phyloP scores from a whole-genome alignment of 2,329 filamentous ascomycete species.

The Paracoccidioides brasiliensis region DNA sequence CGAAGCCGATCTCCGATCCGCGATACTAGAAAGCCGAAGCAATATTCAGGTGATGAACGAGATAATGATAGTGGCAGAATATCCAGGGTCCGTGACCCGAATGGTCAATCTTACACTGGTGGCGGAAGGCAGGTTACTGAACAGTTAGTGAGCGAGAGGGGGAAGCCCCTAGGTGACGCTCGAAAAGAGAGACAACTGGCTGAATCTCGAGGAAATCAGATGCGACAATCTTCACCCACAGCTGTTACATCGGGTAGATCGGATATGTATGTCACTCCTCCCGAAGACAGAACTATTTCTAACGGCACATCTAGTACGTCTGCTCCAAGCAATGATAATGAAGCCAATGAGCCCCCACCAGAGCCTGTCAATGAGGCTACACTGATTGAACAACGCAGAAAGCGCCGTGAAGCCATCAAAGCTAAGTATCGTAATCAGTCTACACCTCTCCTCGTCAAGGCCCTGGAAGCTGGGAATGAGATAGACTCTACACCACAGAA shows the following conservation, averaged over 20 bases:
- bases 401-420: constrained; percentile 70
- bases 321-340: constrained; percentile 11
- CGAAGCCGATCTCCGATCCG: constrained; percentile 38
- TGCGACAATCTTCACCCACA: constrained; percentile 33
- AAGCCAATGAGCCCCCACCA: constrained; percentile 31
- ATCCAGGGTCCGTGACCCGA: constrained; percentile 18
- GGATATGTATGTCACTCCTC: constrained; percentile 30
- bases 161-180: constrained; percentile 46
- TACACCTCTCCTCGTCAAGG: constrained; percentile 57
- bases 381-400: constrained; percentile 72
- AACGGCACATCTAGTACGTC: constrained; percentile 11
- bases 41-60: constrained; percentile 26
- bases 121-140: constrained; percentile 41
- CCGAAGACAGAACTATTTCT: not conserved
- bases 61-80: constrained; percentile 18
- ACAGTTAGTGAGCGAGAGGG: constrained; percentile 52
- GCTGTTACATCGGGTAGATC: constrained; percentile 20
- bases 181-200: constrained; percentile 48
- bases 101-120: constrained; percentile 15
- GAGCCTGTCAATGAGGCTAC: constrained; percentile 65
- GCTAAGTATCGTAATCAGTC: constrained; percentile 61
- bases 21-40: constrained; percentile 26
- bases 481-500: constrained; percentile 39
- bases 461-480: constrained; percentile 51
- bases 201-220: constrained; percentile 54